Evolutionary conservation across 345 rosid genomes (phyloP).

Genomic region (Aethionema arabicum): DNA sequence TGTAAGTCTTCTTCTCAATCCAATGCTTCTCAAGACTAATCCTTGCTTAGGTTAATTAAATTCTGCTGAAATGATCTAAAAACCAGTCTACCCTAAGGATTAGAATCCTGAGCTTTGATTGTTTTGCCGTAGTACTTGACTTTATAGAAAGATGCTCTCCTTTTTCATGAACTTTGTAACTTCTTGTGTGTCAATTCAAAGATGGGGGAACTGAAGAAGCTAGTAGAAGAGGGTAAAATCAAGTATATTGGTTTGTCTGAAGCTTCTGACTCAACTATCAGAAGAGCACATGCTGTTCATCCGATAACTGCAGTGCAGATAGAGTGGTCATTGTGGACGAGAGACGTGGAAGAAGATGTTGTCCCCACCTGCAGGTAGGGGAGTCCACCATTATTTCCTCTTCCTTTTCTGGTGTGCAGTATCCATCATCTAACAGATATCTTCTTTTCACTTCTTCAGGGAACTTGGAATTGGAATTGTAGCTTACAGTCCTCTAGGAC

Average conservation of each 20-base stretch:
- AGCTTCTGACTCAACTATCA: conserved; percentile 64
- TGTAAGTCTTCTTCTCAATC: conserved; percentile 22
- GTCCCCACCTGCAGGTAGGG: conserved; percentile 25
- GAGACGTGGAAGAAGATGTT: conserved; percentile 63
- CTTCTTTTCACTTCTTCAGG: conserved; percentile 27
- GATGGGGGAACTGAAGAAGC: conserved; percentile 57
- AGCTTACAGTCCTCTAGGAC: conserved; percentile 60
- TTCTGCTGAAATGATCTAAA: background rate
- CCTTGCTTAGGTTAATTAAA: background rate
- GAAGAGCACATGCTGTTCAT: conserved; percentile 67
- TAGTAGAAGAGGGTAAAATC: conserved; percentile 63
- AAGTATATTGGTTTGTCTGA: conserved; percentile 58
- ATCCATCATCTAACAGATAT: background rate
- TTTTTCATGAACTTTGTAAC: background rate
- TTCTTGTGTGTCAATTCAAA: conserved; percentile 3
- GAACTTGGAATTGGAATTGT: conserved; percentile 71
- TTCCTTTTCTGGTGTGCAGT: background rate
- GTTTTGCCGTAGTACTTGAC: background rate
- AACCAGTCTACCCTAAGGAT: background rate
- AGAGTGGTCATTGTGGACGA: conserved; percentile 66
- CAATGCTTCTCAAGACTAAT: background rate
- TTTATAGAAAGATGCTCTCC: background rate
- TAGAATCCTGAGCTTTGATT: background rate
- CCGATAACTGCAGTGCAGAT: conserved; percentile 60
- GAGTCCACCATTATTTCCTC: background rate